phyloP scores from a whole-genome alignment of 2,329 filamentous ascomycete genomes.

The Fusarium sp. region DNA sequence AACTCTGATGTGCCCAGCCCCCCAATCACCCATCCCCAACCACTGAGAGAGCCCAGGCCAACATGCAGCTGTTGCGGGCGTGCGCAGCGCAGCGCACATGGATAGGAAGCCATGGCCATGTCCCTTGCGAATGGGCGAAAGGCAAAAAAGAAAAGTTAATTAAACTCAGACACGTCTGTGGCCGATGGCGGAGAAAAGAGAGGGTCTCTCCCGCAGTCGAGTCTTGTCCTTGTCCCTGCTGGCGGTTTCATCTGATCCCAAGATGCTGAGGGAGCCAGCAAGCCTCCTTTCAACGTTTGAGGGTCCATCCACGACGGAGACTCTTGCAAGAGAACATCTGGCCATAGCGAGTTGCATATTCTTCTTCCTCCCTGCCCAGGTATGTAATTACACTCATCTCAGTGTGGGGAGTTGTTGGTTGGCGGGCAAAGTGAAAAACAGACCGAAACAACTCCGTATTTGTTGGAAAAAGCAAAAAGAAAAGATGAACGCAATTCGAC shows the following conservation, averaged over 20 bases:
- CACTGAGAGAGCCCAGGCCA: conserved; percentile 1
- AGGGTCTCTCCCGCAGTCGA: conserved; percentile 9
- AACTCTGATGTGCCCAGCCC: conserved; percentile 21
- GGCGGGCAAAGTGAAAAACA: not conserved
- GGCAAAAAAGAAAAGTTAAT: conserved; percentile 25
- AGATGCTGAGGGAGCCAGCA: conserved; percentile 12
- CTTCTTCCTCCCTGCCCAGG: not conserved
- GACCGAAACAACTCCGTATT: conserved; percentile 16
- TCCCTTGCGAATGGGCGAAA: conserved; percentile 1
- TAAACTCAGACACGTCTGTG: conserved; percentile 10
- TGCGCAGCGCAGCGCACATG: not conserved
- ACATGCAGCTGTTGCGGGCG: not conserved
- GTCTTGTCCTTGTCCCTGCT: conserved; percentile 13
- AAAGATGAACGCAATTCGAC: not conserved
- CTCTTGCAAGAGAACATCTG: conserved; percentile 18
- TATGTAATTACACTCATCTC: conserved; percentile 15
- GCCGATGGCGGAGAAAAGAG: conserved; percentile 18
- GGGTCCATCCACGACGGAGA: conserved; percentile 6
- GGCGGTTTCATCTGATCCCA: conserved; percentile 37
- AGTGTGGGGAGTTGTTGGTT: conserved; percentile 13
- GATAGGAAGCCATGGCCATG: not conserved
- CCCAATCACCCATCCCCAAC: conserved; percentile 8
- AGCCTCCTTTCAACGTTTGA: not conserved
- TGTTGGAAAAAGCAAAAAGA: conserved; percentile 30
- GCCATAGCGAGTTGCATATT: conserved; percentile 18